Evolutionary conservation across 2,329 filamentous ascomycete species (phyloP), one percentile per base, ranked within the genome.

Genomic region (Cladosporium sp.): DNA sequence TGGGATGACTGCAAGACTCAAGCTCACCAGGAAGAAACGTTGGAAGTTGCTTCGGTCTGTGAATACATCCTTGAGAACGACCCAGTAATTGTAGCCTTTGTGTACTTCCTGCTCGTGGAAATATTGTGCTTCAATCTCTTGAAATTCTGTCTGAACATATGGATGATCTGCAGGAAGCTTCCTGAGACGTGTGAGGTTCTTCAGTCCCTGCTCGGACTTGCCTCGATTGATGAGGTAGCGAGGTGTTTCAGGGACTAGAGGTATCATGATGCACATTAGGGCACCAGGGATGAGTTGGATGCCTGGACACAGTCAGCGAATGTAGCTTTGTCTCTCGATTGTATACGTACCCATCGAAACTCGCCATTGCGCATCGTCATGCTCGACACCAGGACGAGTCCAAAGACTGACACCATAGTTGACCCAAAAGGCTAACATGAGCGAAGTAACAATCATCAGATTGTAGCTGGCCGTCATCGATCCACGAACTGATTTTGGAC

Each of bases 91-190:
- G 47, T 64, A 58, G 9, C 62, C 62, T 45, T 54, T 50, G 38
- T 58, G 62, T 17, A 49, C 59, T 47, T 63, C 39, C 54, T 64
- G 25, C 58, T 68, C 66, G 37, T 61, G 63, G 2, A 61, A 39
- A 51, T 65, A 58, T 36, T 65, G 63, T n/a, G 65, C 65, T 17
- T 62, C 60, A n/a, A 65, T 65, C 40, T 68, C 66, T 15, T 58
- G 60, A 14, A 64, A 62, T 52, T 68, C 66, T 19, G 59, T 62
- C 28, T 60, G 58, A n/a, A 68, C 59, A 43, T 64, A 63, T 4
- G 63, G 61, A 39, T 66, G 65, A 25, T 67, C 61, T 1, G 50
- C 50, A n/a, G 64, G 62, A 39, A 67, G 61, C 42, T 63, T 61
- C 22, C 65, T 60, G 17, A 68, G 59, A 43, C 52, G 59, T 6